Evolutionary conservation across 1,284 basidiomycete genomes (phyloP).

Genomic region (Ganoderma multipileum): DNA sequence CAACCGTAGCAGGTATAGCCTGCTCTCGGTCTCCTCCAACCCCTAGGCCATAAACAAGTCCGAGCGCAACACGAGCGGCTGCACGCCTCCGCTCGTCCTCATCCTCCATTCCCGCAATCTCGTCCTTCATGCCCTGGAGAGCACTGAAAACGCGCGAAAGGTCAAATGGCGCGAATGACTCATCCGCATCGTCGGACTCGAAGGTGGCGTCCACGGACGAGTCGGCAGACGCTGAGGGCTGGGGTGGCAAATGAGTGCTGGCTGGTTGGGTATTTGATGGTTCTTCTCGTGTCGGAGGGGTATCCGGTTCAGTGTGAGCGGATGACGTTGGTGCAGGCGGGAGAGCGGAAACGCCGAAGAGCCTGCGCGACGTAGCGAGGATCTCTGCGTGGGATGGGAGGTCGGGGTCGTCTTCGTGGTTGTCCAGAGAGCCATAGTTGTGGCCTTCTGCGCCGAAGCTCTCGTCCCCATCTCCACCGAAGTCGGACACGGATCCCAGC

Average conservation of each 20-base stretch:
- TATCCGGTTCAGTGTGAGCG: background rate
- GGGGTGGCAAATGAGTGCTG: background rate
- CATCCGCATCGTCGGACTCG: constrained; percentile 38
- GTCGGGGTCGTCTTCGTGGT: constrained; percentile 44
- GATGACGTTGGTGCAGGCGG: constrained; percentile 14
- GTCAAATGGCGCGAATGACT: constrained; percentile 57
- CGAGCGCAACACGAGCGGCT: constrained; percentile 76
- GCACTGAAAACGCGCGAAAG: constrained; percentile 65
- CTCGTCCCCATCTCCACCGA: constrained; percentile 41
- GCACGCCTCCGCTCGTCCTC: constrained; percentile 67
- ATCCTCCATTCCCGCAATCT: constrained; percentile 72
- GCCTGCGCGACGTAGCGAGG: constrained; percentile 54
- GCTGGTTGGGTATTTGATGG: background rate
- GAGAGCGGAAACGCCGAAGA: constrained; percentile 53
- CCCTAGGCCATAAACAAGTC: constrained; percentile 73
- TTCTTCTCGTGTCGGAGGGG: constrained; percentile 1
- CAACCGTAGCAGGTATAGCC: background rate
- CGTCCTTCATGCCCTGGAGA: constrained; percentile 73
- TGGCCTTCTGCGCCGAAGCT: constrained; percentile 20
- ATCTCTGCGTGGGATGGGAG: constrained; percentile 62
- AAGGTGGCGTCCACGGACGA: constrained; percentile 24
- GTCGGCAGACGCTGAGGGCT: constrained; percentile 10
- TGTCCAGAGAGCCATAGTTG: constrained; percentile 20
- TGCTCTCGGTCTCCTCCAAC: constrained; percentile 29
- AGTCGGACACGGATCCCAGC: constrained; percentile 55